phyloP scores from a whole-genome alignment of 192 early-diverging fungal genomes.

The Coemansia sp. region DNA sequence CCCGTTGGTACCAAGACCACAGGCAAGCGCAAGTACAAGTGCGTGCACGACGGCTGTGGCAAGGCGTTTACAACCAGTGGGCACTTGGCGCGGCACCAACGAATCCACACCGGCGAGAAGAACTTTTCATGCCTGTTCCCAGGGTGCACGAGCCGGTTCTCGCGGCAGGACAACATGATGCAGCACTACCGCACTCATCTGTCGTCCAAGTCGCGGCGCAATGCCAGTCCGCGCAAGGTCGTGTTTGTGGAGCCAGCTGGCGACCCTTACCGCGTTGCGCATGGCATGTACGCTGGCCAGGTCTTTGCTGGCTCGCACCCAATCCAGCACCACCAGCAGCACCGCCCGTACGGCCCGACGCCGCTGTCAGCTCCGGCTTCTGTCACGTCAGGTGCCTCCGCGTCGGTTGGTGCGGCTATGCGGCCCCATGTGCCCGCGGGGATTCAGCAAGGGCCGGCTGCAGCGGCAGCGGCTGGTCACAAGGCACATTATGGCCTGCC shows the following conservation, averaged over 20 bases:
- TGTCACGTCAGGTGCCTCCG: not conserved
- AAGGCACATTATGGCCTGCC: constrained; percentile 35
- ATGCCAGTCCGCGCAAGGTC: constrained; percentile 44
- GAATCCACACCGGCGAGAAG: constrained; percentile 84
- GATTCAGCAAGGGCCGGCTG: constrained; percentile 18
- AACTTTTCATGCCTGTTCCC: constrained; percentile 69
- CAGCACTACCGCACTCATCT: constrained; percentile 83
- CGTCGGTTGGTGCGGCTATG: constrained; percentile 6
- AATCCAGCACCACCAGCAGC: constrained; percentile 8
- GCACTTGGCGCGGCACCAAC: constrained; percentile 75
- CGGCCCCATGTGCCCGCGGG: constrained; percentile 8
- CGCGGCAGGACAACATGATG: constrained; percentile 86
- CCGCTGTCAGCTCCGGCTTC: constrained; percentile 12
- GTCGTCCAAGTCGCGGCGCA: constrained; percentile 63
- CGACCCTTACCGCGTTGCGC: constrained; percentile 34
- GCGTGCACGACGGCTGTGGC: constrained; percentile 61
- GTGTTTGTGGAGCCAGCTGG: constrained; percentile 29
- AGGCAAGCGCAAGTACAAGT: constrained; percentile 70
- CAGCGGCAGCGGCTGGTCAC: constrained; percentile 2
- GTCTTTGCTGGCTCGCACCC: constrained; percentile 23
- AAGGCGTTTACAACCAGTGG: constrained; percentile 81
- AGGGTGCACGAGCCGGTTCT: constrained; percentile 72
- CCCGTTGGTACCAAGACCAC: constrained; percentile 6
- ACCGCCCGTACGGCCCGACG: constrained; percentile 2
- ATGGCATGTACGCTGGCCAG: constrained; percentile 31